Evolutionary conservation across 176 grass and related monocot species (phyloP).

Genomic region (Luzula sylvatica): DNA sequence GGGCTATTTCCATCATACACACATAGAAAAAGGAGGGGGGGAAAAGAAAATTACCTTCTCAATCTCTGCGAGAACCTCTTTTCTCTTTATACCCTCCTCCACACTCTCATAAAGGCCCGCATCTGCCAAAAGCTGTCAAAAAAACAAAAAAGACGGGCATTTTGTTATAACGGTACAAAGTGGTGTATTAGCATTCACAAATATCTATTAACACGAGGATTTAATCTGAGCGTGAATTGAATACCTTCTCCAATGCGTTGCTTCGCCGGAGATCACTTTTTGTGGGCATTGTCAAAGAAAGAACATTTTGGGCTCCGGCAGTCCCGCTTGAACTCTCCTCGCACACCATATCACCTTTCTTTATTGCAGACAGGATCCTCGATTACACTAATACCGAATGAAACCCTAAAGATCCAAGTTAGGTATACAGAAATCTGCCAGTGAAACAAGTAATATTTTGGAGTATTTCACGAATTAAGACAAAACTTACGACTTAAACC

Average conservation of each 20-base stretch:
- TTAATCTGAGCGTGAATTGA: background rate
- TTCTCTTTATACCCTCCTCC: constrained; percentile 50
- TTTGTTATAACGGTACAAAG: too few species aligned
- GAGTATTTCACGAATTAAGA: too few species aligned
- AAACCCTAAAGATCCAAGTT: too few species aligned
- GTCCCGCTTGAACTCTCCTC: too few species aligned
- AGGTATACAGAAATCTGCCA: too few species aligned
- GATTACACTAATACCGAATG: too few species aligned
- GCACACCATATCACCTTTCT: too few species aligned
- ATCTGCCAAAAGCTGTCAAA: constrained; percentile 57
- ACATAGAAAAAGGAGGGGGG: background rate
- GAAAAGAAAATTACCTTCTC: constrained; percentile 35
- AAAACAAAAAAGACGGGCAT: background rate
- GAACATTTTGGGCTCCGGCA: too few species aligned
- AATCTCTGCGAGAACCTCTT: constrained; percentile 61
- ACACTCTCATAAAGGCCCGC: constrained; percentile 45
- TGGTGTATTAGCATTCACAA: background rate
- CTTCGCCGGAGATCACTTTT: constrained; percentile 56
- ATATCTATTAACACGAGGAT: background rate
- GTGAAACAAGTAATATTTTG: too few species aligned
- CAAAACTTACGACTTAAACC: too few species aligned
- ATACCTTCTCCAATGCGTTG: constrained; percentile 43
- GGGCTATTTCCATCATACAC: background rate
- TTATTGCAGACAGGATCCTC: too few species aligned
- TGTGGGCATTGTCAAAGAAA: constrained; percentile 48